Conservation (phyloP, 148 eudicot genomes). For the Polygonum maritimum region DNA sequence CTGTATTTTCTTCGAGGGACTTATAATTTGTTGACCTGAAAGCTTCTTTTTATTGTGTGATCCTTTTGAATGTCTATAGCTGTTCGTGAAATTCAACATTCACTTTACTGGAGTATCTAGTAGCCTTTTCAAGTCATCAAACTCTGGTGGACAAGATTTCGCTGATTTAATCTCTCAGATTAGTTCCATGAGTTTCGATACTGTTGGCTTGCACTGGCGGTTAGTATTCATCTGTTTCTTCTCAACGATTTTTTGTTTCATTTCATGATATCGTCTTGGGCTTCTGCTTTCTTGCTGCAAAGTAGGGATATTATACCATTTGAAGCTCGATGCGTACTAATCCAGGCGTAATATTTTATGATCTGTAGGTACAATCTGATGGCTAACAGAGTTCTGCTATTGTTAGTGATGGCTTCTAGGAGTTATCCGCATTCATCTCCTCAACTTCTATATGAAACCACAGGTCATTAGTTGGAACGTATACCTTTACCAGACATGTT, state of each 20-base stretch:
- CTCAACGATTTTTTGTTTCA: background rate
- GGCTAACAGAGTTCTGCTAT: constrained; percentile 91
- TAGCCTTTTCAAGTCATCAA: constrained; percentile 49
- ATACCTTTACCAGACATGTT: background rate
- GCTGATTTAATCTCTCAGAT: constrained; percentile 82
- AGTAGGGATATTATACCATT: background rate
- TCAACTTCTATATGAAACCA: constrained; percentile 58
- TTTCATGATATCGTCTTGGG: background rate
- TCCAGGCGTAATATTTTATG: background rate
- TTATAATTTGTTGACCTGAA: background rate
- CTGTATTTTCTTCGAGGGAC: too few species aligned
- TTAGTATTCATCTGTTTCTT: constrained; percentile 18
- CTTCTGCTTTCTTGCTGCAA: background rate
- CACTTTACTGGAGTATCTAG: constrained; percentile 73
- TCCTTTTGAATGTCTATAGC: constrained; percentile 38
- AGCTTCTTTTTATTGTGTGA: constrained; percentile 7
- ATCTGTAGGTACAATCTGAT: constrained; percentile 83
- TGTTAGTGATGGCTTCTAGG: constrained; percentile 86
- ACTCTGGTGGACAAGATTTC: constrained; percentile 54
- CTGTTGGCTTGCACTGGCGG: constrained; percentile 92
- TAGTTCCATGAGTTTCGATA: constrained; percentile 71
- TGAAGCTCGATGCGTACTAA: constrained; percentile 1
- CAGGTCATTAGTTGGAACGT: constrained; percentile 34
- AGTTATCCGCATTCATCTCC: constrained; percentile 56
- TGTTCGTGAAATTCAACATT: constrained; percentile 93